Base-by-base conservation (phyloP, 108 stramenopile genomes). In the Chaetoceros tenuissimus region DNA sequence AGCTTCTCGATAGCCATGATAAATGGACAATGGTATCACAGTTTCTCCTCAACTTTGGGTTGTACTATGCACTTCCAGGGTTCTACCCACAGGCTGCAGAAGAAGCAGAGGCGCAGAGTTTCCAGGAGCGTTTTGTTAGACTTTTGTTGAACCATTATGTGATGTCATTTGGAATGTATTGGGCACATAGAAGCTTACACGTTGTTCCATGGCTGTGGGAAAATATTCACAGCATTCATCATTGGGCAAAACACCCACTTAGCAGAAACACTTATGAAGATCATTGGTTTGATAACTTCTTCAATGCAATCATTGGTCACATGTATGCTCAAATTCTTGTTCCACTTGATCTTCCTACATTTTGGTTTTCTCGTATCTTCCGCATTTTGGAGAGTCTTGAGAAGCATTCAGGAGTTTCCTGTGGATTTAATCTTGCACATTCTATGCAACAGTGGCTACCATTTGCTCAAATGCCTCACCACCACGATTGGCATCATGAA, bases 401-500 rank as follows among this genome's bases (percentile, higher is more conserved):
- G 53, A 67, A 67, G 45, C 66, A 67, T 53, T 51, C 49, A 2
- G 66, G 66, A 20, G 26, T 60, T 23, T 59, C 66, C 1, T 47
- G 49, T 43, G 28, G 30, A 2, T 46, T 55, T 3, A 67, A 67
- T 26, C 7, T 67, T 27, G 44, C 46, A 10, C 29, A 67, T 47
- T 31, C 22, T 18, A 28, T 26, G 27, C 55, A 56, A 25, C 48
- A 22, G 3, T 47, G 45, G 47, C 21, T 67, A 25, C 59, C 59
- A 48, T 67, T 30, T 45, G 66, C 66, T 24, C 59, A 59, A 44
- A 67, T 67, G 66, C 66, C 66, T 7, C 66, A 67, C 26, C 66
- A 67, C 43, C 66, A 67, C 48, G 66, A 67, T 60, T 67, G 66
- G 66, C 66, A 67, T 47, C 66, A 67, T 51, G 66, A 67, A 26